These are phyloP conservation scores for Microsporum canis DNA, from an alignment of 2,329 filamentous ascomycete species.

Conservation along the genomic window DNA sequence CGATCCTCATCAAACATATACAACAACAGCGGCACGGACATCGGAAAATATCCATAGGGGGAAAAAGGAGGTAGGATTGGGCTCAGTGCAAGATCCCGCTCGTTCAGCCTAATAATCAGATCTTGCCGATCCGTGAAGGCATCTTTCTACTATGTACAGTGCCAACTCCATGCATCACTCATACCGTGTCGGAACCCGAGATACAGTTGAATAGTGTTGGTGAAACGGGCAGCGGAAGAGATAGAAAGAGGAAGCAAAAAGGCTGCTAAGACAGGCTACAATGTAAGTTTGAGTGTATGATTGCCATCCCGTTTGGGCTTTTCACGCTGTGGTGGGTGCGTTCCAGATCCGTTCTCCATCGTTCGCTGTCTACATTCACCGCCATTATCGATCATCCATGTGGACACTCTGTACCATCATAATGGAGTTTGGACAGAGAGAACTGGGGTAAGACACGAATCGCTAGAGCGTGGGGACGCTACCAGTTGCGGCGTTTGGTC, in stretches of 20 bases:
- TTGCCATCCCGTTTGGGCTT: neutral
- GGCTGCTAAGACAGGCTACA: neutral
- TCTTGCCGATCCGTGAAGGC: neutral
- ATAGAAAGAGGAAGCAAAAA: neutral
- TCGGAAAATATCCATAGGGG: neutral
- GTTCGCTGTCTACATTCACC: neutral
- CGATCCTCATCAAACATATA: neutral
- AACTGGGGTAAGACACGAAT: slow-evolving; percentile 1
- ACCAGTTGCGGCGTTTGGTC: neutral
- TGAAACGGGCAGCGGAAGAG: neutral
- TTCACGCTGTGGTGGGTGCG: neutral
- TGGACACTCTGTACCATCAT: neutral
- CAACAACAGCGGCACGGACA: neutral
- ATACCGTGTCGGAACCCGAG: neutral
- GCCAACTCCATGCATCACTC: neutral
- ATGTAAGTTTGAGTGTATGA: neutral
- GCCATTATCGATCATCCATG: neutral
- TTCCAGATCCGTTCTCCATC: neutral
- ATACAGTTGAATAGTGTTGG: neutral
- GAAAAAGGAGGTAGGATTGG: neutral
- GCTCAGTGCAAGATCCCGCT: neutral
- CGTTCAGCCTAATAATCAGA: neutral
- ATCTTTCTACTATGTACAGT: neutral
- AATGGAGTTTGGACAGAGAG: neutral
- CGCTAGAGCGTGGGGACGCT: neutral